Evolutionary conservation across 2,329 filamentous ascomycete genomes (phyloP), one percentile per base, ranked within the genome.

Genomic region (Trematosphaeria pertusa): DNA sequence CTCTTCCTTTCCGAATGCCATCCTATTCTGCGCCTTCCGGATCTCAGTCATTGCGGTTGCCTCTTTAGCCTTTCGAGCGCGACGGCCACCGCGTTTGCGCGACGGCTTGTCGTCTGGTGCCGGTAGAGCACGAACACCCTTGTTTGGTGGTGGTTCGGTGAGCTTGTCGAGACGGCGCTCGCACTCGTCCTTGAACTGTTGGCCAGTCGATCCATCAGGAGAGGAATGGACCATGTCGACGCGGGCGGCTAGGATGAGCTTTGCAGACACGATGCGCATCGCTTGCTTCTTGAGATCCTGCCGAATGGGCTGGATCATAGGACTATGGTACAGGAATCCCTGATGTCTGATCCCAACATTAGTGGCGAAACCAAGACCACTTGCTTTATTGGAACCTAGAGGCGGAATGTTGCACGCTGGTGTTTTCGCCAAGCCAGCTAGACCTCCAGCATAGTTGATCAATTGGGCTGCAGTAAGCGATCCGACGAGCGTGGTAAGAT

Each of bases 31-130:
- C 4, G 91, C 91, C 72, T 97, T 97, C 56, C 92, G 87, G 21
- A 99, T 78, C 44, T 99, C 94, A 0, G 94, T 99, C 91, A 97
- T 96, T 50, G 94, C 93, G 5, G 90, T 90, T 3, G 93, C 92
- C 73, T 96, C 94, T 81, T 99, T 99, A 50, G 93, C 93, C 73
- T 96, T 96, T 46, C 94, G 81, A 10, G 92, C 94, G 56, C 91
- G 82, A 44, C 93, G 81, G 40, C 94, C 94, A 71, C 94, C 94
- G 56, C 94, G 88, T 72, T 99, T 99, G 24, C 92, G 82, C 0
- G 89, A 86, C 1, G 91, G 94, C 71, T 97, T 99, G 73, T 99
- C 94, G 67, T 97, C 94, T 0, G 94, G 94, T 0, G 90, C 89
- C 1, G 93, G 93, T 0, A 97, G 82, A 1, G 94, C 94, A 51